Percentiles rank a stretch among this genome's conserved stretches.
Conservation (phyloP, 495 filamentous ascomycete species). For the Hyaloscypha finlandica region DNA sequence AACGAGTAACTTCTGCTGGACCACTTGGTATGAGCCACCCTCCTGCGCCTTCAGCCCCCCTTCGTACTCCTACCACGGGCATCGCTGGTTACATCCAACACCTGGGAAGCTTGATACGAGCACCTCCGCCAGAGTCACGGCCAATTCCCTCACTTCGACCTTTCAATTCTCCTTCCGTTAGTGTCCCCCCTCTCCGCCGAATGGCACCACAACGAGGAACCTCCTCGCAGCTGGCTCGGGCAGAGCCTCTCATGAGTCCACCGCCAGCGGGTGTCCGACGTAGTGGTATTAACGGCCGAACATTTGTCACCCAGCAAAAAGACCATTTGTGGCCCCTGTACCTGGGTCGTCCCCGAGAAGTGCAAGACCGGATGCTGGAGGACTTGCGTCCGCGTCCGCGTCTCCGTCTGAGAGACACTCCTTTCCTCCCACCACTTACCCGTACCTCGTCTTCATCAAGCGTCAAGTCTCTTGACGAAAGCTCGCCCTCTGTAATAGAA, state of each 20-base stretch:
- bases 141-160: background rate
- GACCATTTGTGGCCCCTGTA: background rate
- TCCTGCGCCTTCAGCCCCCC: too few species aligned
- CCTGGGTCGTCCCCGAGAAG: background rate
- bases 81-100: too few species aligned
- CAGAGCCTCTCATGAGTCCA: background rate
- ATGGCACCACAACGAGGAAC: background rate
- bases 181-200: background rate
- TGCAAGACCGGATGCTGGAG: background rate
- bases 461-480: background rate
- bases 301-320: background rate
- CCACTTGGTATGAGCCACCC: too few species aligned
- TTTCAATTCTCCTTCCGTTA: background rate
- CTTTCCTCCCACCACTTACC: background rate
- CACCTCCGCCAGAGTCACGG: background rate
- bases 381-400: background rate
- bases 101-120: background rate
- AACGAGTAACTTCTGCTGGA: too few species aligned
- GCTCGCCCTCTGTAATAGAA: background rate
- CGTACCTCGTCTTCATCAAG: background rate
- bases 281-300: background rate
- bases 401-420: background rate
- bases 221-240: background rate
- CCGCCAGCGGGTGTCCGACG: background rate
- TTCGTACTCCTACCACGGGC: too few species aligned